Evolutionary conservation across 805 yeast genomes (phyloP), one percentile per base, ranked within the genome.

Genomic region (Cyberlindnera mrakii): DNA sequence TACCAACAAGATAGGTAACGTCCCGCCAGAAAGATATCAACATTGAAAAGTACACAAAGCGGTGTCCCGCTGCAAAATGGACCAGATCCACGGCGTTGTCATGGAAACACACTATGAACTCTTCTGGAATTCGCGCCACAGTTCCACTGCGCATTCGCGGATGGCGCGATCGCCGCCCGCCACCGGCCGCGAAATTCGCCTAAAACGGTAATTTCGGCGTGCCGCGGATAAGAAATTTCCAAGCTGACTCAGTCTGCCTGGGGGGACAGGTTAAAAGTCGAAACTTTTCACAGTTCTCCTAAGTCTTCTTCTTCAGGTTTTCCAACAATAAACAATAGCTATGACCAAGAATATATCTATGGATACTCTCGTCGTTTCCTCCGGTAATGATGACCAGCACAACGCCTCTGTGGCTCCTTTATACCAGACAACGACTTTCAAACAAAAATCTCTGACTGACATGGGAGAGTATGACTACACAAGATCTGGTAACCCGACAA

Each of bases 351-450:
- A 43, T 19, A 46, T 45, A 33, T 43, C 53, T 13, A 30, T 50
- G 36, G 25, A 43, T 39, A 50, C 53, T 17, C 48, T 45, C 10
- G 50, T 50, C 18, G 53, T 50, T 30, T 42, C 47, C 20, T 42
- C 46, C 9, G 48, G 52, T 23, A 57, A 80, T 52, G 55, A 67
- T 4, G 97, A 90, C 64, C 82, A 79, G 55, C 76, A 80, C 69
- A 78, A 82, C 49, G 78, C 96, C 1, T 82, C 93, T 5, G 82
- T 83, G 23, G 87, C 95, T 10, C 97, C 98, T 4, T 70, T 90
- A 33, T 90, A 90, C 65, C 95, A 87, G 62, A 78, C 93, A 1
- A 96, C 98, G n/a, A 90, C 98, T 6, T 90, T 90, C 71, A 89
- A 88, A 64, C 93, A 86, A 62, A 73, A 72, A 36, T 76, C 85